phyloP scores from a whole-genome alignment of 2,329 filamentous ascomycete species.

The Nectriaceae sp. region DNA sequence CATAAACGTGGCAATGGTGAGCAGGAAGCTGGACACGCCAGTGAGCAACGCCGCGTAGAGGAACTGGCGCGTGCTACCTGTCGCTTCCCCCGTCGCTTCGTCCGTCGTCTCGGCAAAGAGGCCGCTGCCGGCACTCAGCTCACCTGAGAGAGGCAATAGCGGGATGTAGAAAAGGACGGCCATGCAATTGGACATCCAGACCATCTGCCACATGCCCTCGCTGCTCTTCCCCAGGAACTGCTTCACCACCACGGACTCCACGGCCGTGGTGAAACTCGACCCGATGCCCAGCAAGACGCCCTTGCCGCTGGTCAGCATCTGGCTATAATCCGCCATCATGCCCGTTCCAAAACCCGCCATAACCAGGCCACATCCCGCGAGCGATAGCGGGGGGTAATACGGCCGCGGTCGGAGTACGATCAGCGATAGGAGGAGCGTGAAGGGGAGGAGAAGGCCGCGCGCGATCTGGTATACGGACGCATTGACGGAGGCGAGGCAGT shows the following conservation, averaged over 20 bases:
- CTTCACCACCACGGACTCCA: constrained; percentile 30
- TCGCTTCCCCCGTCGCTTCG: constrained; percentile 15
- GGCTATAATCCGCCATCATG: constrained; percentile 29
- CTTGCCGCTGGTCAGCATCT: constrained; percentile 29
- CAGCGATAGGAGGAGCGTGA: constrained; percentile 28
- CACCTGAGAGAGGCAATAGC: constrained; percentile 26
- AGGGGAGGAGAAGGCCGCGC: constrained; percentile 26
- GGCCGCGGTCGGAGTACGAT: constrained; percentile 28
- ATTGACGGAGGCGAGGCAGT: constrained; percentile 30
- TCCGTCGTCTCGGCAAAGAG: constrained; percentile 16
- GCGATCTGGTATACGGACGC: constrained; percentile 31
- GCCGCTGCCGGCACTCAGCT: constrained; percentile 19
- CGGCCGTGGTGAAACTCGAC: constrained; percentile 28
- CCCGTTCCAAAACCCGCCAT: constrained; percentile 30
- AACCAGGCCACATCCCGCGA: constrained; percentile 28
- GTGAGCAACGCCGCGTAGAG: constrained; percentile 24
- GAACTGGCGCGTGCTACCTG: constrained; percentile 18
- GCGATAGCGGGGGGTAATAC: constrained; percentile 28
- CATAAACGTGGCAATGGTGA: constrained; percentile 30
- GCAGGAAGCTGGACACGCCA: constrained; percentile 27
- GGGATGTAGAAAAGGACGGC: constrained; percentile 27
- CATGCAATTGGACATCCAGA: constrained; percentile 31
- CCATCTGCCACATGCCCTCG: constrained; percentile 32
- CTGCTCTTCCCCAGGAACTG: constrained; percentile 27
- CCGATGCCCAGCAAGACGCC: constrained; percentile 27